Evolutionary conservation across 768 basidiomycete genomes (phyloP).

Genomic region (Calocybe gangraenosa): DNA sequence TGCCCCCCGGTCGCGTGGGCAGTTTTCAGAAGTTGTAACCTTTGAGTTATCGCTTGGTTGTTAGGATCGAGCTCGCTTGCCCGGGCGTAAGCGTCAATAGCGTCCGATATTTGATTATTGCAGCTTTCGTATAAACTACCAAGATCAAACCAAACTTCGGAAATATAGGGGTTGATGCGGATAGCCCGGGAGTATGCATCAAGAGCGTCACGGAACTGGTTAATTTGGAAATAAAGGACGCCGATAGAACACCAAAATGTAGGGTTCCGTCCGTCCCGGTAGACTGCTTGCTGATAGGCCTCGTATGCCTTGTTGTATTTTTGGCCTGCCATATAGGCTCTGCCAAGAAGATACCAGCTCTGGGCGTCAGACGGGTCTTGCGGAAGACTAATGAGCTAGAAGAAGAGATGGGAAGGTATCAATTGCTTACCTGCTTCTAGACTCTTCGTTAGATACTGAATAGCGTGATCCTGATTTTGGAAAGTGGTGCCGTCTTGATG

Average conservation of each 20-base stretch:
- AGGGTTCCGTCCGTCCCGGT: slow-evolving; percentile 97
- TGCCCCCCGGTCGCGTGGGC: slow-evolving; percentile 74
- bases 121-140: slow-evolving; percentile 96
- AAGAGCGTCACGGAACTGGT: slow-evolving; percentile 97
- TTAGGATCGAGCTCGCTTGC: slow-evolving; percentile 90
- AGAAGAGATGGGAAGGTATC: neutral
- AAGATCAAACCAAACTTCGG: slow-evolving; percentile 95
- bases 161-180: slow-evolving; percentile 97
- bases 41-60: slow-evolving; percentile 78
- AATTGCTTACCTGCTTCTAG: slow-evolving; percentile 81
- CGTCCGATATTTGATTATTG: slow-evolving; percentile 98
- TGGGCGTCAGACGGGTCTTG: slow-evolving; percentile 92
- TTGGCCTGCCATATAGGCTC: slow-evolving; percentile 97
- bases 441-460: slow-evolving; percentile 89
- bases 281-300: slow-evolving; percentile 98
- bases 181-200: slow-evolving; percentile 99
- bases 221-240: slow-evolving; percentile 99
- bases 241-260: slow-evolving; percentile 99
- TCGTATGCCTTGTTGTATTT: slow-evolving; percentile 99
- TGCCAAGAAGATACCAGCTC: slow-evolving; percentile 97
- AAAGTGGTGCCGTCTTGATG: slow-evolving; percentile 94
- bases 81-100: slow-evolving; percentile 96
- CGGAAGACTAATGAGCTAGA: slow-evolving; percentile 7
- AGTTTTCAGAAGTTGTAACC: slow-evolving; percentile 72
- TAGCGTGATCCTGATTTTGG: slow-evolving; percentile 93